Conservation (phyloP, 805 yeast genomes). For the Brettanomyces sp. region DNA sequence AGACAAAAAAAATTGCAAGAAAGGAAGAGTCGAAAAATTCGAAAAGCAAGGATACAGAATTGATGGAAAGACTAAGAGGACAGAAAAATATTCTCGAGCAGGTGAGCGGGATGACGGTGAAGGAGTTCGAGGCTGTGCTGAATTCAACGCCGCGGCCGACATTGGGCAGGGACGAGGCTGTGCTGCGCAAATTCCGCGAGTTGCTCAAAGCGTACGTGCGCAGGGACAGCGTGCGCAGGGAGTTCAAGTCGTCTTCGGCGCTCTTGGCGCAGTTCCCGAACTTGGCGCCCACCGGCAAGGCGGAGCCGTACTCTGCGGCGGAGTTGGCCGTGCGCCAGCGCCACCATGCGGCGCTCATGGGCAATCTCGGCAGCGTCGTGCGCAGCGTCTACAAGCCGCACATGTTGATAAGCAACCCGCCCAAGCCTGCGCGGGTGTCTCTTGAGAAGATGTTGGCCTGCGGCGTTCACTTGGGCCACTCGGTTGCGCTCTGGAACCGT, state of each 20-base stretch:
- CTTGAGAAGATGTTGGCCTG: conserved; percentile 74
- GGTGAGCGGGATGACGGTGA: conserved; percentile 9
- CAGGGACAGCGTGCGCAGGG: conserved; percentile 14
- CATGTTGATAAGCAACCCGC: conserved; percentile 53
- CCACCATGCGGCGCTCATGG: conserved; percentile 46
- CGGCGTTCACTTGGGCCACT: conserved; percentile 91
- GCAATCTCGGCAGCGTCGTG: conserved; percentile 57
- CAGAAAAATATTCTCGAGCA: too few species aligned
- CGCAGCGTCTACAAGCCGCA: conserved; percentile 61
- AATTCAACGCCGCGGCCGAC: conserved; percentile 19
- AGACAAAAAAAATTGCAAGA: too few species aligned
- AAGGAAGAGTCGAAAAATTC: too few species aligned
- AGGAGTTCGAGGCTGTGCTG: conserved; percentile 19
- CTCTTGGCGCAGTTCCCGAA: conserved; percentile 41
- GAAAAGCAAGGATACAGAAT: too few species aligned
- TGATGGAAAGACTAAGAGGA: too few species aligned
- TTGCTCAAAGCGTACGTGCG: conserved; percentile 19
- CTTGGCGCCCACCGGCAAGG: conserved; percentile 48
- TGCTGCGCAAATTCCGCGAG: conserved; percentile 17
- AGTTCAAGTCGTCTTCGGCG: conserved; percentile 16
- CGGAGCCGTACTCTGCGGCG: conserved; percentile 63
- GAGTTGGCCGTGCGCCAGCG: conserved; percentile 71
- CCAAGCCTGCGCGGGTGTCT: conserved; percentile 46
- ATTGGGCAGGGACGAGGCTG: conserved; percentile 20
- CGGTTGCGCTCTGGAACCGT: conserved; percentile 70